A percentile compares a stretch with the other conserved stretches of the same genome.
Evolutionary conservation across 2,329 filamentous ascomycete species (phyloP).

Genomic region (Arthroderma sp.): DNA sequence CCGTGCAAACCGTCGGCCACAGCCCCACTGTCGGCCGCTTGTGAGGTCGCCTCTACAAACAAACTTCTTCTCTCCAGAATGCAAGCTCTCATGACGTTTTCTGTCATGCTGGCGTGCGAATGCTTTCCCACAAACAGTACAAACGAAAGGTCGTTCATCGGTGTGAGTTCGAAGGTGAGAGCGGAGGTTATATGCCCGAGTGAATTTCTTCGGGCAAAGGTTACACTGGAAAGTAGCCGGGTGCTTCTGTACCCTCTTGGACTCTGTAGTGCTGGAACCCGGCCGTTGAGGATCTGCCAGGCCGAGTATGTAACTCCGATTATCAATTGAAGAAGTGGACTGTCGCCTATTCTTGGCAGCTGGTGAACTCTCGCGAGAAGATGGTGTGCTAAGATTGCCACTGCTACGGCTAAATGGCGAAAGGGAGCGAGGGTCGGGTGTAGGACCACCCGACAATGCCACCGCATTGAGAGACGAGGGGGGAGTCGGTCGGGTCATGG

Average conservation of each 20-base stretch:
- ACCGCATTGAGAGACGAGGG: constrained; percentile 20
- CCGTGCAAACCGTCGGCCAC: constrained; percentile 80
- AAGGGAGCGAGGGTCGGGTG: constrained; percentile 25
- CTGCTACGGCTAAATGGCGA: constrained; percentile 28
- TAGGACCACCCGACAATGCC: constrained; percentile 13
- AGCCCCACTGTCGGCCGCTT: constrained; percentile 75
- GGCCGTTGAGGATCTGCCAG: constrained; percentile 80
- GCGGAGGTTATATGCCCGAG: constrained; percentile 86
- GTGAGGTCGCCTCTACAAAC: constrained; percentile 88
- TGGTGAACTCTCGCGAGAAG: constrained; percentile 33
- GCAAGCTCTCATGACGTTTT: constrained; percentile 89
- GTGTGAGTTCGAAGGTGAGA: constrained; percentile 94
- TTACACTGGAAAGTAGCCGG: constrained; percentile 93
- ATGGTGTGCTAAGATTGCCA: constrained; percentile 25
- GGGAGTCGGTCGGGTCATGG: constrained; percentile 27
- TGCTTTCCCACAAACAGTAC: constrained; percentile 90
- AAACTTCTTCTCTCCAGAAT: constrained; percentile 97
- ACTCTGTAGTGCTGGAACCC: constrained; percentile 45
- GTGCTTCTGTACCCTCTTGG: constrained; percentile 88
- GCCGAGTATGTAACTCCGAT: constrained; percentile 71
- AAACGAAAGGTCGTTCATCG: constrained; percentile 93
- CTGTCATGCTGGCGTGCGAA: constrained; percentile 96
- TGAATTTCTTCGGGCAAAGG: constrained; percentile 90
- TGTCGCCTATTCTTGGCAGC: constrained; percentile 30
- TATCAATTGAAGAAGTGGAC: constrained; percentile 37